Conservation (phyloP, 768 basidiomycete genomes). For the Jaapia argillacea region DNA sequence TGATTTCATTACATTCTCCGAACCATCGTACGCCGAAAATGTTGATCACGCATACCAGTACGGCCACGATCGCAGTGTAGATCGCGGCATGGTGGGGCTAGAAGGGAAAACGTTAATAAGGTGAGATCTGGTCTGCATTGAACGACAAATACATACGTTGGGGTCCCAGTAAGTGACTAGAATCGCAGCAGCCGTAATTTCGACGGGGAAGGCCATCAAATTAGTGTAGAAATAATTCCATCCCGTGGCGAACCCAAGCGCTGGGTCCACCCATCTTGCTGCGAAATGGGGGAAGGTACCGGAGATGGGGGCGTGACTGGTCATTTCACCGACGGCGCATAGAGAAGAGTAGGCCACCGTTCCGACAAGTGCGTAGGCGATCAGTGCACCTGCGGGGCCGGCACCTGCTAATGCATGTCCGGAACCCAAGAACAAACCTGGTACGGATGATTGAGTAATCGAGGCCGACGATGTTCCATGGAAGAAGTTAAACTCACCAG, state of each 20-base stretch:
- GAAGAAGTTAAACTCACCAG: too few relatives aligned
- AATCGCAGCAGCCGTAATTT: conserved; percentile 63
- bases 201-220: conserved; percentile 59
- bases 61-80: conserved; percentile 50
- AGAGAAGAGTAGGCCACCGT: conserved; percentile 56
- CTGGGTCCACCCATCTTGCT: conserved; percentile 26
- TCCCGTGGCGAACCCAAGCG: conserved; percentile 24
- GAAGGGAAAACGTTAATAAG: too few relatives aligned
- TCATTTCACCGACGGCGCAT: conserved; percentile 69
- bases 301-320: conserved; percentile 68
- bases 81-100: conserved; percentile 29
- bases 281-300: conserved; percentile 68
- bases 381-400: conserved; percentile 57
- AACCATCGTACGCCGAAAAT: conserved; percentile 66
- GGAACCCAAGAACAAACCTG: conserved; percentile 53
- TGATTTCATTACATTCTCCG: too few relatives aligned
- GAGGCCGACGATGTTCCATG: too few relatives aligned
- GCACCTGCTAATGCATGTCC: conserved; percentile 48
- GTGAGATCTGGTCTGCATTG: too few relatives aligned
- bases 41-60: conserved; percentile 52
- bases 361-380: conserved; percentile 56
- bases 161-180: conserved; percentile 66
- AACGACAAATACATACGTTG: conserved; percentile 31
- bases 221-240: conserved; percentile 29
- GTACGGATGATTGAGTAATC: too few relatives aligned